Percentiles rank a stretch among this genome's conserved stretches.
Evolutionary conservation across 164 flowering plant species (phyloP).

Genomic region (Tetracentron sinense): DNA sequence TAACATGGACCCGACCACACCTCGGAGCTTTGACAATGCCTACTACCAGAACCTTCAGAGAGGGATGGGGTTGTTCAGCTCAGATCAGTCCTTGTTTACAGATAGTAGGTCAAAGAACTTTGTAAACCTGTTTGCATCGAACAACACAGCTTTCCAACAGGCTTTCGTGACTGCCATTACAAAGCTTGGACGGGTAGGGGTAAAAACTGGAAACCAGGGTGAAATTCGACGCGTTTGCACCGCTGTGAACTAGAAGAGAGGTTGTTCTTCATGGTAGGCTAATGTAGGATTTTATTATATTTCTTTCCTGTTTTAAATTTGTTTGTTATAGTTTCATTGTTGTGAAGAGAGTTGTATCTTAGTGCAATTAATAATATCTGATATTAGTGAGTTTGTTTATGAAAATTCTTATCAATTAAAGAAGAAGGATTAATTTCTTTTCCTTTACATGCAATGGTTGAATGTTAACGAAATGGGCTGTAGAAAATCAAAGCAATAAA

Average conservation of each 20-base stretch:
- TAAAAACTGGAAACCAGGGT: conserved; percentile 38
- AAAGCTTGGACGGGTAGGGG: conserved; percentile 44
- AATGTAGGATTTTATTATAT: not conserved
- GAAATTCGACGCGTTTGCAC: conserved; percentile 43
- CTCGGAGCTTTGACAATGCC: conserved; percentile 25
- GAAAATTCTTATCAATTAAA: no score
- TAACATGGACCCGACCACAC: conserved; percentile 40
- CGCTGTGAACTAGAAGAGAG: conserved; percentile 13
- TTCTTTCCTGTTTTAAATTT: not conserved
- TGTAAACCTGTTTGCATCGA: conserved; percentile 33
- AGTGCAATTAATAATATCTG: no score
- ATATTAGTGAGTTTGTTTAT: no score
- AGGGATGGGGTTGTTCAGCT: conserved; percentile 31
- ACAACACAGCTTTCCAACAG: conserved; percentile 23
- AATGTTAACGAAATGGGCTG: no score
- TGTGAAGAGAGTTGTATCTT: no score
- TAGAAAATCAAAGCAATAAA: no score
- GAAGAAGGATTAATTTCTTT: no score
- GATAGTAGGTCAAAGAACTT: conserved; percentile 27
- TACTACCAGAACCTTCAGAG: conserved; percentile 30
- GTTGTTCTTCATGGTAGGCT: not conserved
- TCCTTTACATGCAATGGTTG: no score
- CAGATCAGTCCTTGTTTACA: conserved; percentile 37
- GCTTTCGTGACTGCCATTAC: conserved; percentile 42
- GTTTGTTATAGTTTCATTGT: no score